Conservation (phyloP, 2,329 filamentous ascomycete species). For the Lachnellula suecica region DNA sequence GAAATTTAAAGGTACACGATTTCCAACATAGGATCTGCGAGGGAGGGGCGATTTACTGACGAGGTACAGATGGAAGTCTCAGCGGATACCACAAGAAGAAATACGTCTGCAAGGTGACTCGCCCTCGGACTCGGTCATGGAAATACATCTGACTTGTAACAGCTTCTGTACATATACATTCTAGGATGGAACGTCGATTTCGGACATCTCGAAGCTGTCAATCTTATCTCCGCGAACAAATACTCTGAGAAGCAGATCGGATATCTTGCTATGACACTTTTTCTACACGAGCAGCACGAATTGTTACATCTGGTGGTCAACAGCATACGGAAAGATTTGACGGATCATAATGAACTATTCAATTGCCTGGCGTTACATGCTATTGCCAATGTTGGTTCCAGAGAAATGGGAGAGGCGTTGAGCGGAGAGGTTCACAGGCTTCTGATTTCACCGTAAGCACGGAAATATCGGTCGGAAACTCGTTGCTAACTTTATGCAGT, state of each 20-base stretch:
- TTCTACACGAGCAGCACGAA: slow-evolving; percentile 96
- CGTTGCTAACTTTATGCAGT: slow-evolving; percentile 37
- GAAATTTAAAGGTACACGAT: slow-evolving; percentile 88
- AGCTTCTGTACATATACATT: slow-evolving; percentile 96
- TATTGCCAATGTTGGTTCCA: slow-evolving; percentile 94
- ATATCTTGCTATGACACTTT: slow-evolving; percentile 94
- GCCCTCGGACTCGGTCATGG: slow-evolving; percentile 9
- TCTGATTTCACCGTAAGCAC: slow-evolving; percentile 84
- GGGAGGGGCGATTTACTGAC: slow-evolving; percentile 15
- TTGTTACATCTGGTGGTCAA: slow-evolving; percentile 95
- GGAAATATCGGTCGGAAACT: background rate
- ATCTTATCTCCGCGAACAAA: slow-evolving; percentile 92
- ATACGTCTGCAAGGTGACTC: slow-evolving; percentile 90
- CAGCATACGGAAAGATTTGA: slow-evolving; percentile 93
- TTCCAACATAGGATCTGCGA: background rate
- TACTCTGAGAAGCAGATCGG: slow-evolving; percentile 99
- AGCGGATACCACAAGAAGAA: slow-evolving; percentile 99
- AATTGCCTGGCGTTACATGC: slow-evolving; percentile 96
- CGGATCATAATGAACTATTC: slow-evolving; percentile 95
- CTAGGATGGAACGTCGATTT: slow-evolving; percentile 99
- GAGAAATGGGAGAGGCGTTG: slow-evolving; percentile 95
- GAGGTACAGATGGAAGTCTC: slow-evolving; percentile 68
- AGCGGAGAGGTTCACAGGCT: slow-evolving; percentile 90
- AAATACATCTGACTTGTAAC: slow-evolving; percentile 3
- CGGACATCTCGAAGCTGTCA: slow-evolving; percentile 96